A percentile compares a stretch with the other conserved stretches of the same genome.
These are phyloP conservation scores for Corinectria fuckeliana DNA, from an alignment of 2,329 filamentous ascomycete species.

Conservation along the genomic window DNA sequence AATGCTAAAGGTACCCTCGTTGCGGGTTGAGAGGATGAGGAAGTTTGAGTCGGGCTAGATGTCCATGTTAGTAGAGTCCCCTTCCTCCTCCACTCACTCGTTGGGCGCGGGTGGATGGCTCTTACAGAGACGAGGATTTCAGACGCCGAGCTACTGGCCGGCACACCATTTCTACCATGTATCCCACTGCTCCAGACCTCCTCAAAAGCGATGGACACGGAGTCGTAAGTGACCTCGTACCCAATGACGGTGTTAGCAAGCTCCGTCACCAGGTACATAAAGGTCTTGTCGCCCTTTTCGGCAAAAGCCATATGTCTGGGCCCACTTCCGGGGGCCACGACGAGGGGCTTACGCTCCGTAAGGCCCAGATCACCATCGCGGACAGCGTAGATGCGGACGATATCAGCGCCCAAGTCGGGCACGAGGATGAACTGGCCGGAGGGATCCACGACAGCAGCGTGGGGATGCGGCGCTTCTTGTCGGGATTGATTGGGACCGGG, in stretches of 20 bases:
- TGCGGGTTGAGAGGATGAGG: conserved; percentile 72
- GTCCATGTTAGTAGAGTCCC: conserved; percentile 7
- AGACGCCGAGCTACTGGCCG: conserved; percentile 53
- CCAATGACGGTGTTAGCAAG: conserved; percentile 62
- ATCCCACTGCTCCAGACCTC: conserved; percentile 56
- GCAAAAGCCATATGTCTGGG: conserved; percentile 71
- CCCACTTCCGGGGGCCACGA: conserved; percentile 60
- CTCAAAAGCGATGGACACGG: conserved; percentile 50
- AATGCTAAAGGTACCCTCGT: conserved; percentile 61
- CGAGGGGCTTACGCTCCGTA: conserved; percentile 47
- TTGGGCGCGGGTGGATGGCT: conserved; percentile 14
- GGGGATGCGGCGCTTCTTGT: conserved; percentile 67
- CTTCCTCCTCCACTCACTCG: not conserved
- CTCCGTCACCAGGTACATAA: conserved; percentile 68
- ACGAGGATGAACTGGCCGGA: conserved; percentile 67
- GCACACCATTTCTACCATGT: conserved; percentile 52
- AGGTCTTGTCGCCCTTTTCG: conserved; percentile 52
- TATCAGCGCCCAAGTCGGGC: conserved; percentile 71
- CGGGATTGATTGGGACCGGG: conserved; percentile 50
- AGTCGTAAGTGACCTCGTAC: conserved; percentile 61
- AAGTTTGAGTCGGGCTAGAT: conserved; percentile 64
- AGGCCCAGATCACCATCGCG: conserved; percentile 51
- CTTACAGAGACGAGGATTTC: conserved; percentile 66
- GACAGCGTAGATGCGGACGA: conserved; percentile 63
- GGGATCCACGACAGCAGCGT: conserved; percentile 70